Base-by-base conservation (phyloP, 2,329 filamentous ascomycete species). In the Fusarium multiceps region DNA sequence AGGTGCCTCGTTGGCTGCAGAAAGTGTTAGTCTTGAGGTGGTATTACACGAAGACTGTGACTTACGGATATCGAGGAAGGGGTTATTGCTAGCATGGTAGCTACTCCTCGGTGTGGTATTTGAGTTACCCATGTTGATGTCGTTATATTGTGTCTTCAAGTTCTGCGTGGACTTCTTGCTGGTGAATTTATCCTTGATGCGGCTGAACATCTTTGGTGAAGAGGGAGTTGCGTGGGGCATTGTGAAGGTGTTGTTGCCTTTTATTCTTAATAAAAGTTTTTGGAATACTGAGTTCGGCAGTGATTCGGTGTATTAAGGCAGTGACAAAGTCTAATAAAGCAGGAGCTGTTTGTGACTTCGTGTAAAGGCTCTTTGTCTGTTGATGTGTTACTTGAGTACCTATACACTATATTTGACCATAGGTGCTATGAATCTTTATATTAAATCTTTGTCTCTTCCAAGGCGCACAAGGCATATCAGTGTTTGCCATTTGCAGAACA, bases 121-220 rank as follows among this genome's bases (percentile, higher is more conserved):
- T 58, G 47, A 42, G 28, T 59, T 64, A 20, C 47, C 68, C 55
- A 59, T 56, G 21, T 50, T 48, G 14, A 27, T 18, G 30, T 11
- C 23, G 45, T 21, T 48, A 12, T 27, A 20, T 9, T 58, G 59
- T 2, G 48, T 46, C 23, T 64, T 42, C 14, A 28, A 28, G 27
- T 63, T 50, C 16, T 50, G 20, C 50, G 34, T 18, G 7, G 28
- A 13, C 43, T 63, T 55, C 32, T 74, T 78, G 65, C 71, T 74
- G 21, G 75, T 76, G 25, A 82, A 50, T 68, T 78, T 82, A 62
- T 76, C 75, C 67, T 75, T 81, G 58, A 82, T 54, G 20, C 67
- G 66, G 41, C 18, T 67, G 41, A 69, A 59, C 60, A 77, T 73
- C 46, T 25, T 72, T 46, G 61, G 37, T 48, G 68, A 47, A 32